Evolutionary conservation across 1,139 yeast species (phyloP).

Genomic region (Protomyces gravidus): DNA sequence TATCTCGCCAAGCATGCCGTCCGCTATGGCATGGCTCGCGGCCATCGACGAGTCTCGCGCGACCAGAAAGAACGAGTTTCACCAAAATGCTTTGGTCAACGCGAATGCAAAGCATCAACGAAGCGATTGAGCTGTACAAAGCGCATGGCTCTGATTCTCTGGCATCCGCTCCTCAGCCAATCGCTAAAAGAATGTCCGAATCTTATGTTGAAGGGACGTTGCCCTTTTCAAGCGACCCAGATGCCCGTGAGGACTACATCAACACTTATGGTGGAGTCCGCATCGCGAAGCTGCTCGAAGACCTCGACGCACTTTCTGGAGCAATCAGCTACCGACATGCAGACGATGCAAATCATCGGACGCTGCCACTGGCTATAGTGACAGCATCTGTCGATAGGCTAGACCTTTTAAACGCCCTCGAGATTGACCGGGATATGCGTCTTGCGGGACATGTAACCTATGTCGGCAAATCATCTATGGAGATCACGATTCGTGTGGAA

Average conservation of each 20-base stretch:
- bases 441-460: conserved; percentile 86
- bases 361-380: conserved; percentile 15
- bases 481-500: conserved; percentile 59
- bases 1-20: no score
- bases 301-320: conserved; percentile 83
- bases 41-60: no score
- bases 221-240: conserved; percentile 24
- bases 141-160: conserved; percentile 2
- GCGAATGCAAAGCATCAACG: conserved; percentile 18
- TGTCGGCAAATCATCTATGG: conserved; percentile 95
- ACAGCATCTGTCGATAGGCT: conserved; percentile 63
- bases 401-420: conserved; percentile 79
- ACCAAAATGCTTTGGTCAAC: conserved; percentile 23
- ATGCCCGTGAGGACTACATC: conserved; percentile 21
- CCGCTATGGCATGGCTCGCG: no score
- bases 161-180: not conserved
- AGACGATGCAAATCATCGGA: conserved; percentile 77
- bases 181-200: conserved; percentile 20
- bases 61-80: conserved; percentile 24
- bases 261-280: conserved; percentile 27
- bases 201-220: conserved; percentile 23
- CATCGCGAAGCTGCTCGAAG: conserved; percentile 84
- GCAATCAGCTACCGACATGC: conserved; percentile 82
- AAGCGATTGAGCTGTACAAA: conserved; percentile 22
- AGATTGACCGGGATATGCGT: conserved; percentile 67